Evolutionary conservation across 1,284 basidiomycete species (phyloP).

Genomic region (Fomitopsis pinicola): DNA sequence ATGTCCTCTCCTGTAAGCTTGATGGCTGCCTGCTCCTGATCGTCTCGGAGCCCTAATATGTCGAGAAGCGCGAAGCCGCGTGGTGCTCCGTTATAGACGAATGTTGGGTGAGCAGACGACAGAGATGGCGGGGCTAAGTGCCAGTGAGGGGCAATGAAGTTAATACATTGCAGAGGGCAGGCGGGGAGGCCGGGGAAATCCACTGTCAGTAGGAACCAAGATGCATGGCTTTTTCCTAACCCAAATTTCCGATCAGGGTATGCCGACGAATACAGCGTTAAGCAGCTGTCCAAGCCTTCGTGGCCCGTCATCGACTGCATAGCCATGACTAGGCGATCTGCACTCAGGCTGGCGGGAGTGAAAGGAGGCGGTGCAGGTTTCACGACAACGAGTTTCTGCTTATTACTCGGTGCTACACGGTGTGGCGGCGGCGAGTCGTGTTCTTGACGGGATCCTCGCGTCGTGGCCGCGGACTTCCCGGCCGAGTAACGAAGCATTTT

Average conservation of each 20-base stretch:
- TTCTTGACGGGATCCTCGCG: no score
- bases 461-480: no score
- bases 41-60: neutral
- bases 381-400: no score
- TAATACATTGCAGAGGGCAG: neutral
- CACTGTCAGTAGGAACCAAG: neutral
- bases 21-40: neutral
- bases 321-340: no score
- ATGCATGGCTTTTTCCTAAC: neutral
- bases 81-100: neutral
- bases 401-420: no score
- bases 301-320: no score
- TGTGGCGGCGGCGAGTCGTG: no score
- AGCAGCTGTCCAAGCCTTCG: neutral
- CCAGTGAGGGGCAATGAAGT: neutral
- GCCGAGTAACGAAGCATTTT: no score
- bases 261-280: neutral
- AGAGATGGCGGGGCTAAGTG: no score
- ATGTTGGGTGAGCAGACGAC: neutral
- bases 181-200: neutral
- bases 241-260: neutral
- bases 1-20: neutral
- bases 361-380: no score
- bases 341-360: no score
- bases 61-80: neutral